Conservation (phyloP, 2,329 filamentous ascomycete genomes). For the Botryotinia calthae region DNA sequence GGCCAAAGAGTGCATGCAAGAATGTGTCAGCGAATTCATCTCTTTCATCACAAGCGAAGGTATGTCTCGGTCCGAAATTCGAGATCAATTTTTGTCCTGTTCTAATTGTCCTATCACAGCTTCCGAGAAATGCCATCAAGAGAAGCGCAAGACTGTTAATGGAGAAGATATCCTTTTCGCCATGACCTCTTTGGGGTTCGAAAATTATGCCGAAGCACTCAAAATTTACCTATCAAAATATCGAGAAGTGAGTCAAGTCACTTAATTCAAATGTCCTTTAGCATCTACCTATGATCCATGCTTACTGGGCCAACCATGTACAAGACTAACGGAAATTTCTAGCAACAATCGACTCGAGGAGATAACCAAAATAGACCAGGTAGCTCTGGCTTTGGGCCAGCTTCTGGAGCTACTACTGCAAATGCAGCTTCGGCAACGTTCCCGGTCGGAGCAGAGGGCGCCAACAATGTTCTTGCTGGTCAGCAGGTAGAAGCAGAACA, state of each 20-base stretch:
- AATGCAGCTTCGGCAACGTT: constrained; percentile 37
- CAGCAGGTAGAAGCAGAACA: constrained; percentile 39
- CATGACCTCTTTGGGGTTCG: constrained; percentile 97
- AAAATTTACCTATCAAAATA: constrained; percentile 99
- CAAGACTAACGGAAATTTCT: constrained; percentile 18
- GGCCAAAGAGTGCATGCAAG: constrained; percentile 99
- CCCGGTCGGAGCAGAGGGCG: constrained; percentile 35
- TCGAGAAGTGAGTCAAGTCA: constrained; percentile 73
- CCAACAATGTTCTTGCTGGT: constrained; percentile 39
- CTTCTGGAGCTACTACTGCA: constrained; percentile 42
- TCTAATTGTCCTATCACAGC: constrained; percentile 53
- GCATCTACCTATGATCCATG: constrained; percentile 18
- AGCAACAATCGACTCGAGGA: constrained; percentile 66
- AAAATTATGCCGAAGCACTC: constrained; percentile 96
- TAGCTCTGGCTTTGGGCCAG: constrained; percentile 52
- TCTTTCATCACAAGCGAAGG: constrained; percentile 99
- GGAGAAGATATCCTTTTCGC: constrained; percentile 98
- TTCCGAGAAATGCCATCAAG: constrained; percentile 98
- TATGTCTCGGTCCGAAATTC: constrained; percentile 46
- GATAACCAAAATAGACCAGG: constrained; percentile 52
- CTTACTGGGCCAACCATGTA: constrained; percentile 12
- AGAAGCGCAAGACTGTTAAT: constrained; percentile 99
- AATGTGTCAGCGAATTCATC: constrained; percentile 99
- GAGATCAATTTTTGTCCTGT: constrained; percentile 21
- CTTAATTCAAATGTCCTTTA: background rate